A percentile compares a stretch with the other conserved stretches of the same genome.
Conservation (phyloP, 1,284 basidiomycete species). For the Ustilago sp. region DNA sequence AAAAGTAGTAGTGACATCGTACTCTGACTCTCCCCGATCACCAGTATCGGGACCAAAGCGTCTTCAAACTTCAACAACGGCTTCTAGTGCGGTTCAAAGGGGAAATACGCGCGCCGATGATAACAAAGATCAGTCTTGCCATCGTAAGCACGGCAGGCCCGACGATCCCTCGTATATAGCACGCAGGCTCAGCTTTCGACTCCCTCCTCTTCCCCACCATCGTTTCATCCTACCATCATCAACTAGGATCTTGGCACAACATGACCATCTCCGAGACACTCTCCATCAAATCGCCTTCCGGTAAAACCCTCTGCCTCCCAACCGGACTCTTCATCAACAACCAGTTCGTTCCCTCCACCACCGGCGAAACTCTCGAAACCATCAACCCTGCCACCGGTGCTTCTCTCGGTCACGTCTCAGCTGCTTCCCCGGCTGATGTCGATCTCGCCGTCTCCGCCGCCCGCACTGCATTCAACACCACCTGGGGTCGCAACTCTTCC, state of each 20-base stretch:
- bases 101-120: too few species aligned
- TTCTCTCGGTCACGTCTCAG: conserved; percentile 52
- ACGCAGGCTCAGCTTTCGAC: not conserved
- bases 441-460: conserved; percentile 58
- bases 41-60: too few species aligned
- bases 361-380: conserved; percentile 47
- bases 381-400: conserved; percentile 57
- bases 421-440: conserved; percentile 52
- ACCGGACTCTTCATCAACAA: conserved; percentile 62
- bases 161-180: too few species aligned
- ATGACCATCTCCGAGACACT: conserved; percentile 46
- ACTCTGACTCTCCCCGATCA: too few species aligned
- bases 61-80: too few species aligned
- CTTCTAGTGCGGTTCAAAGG: too few species aligned
- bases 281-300: conserved; percentile 65
- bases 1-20: too few species aligned
- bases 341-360: conserved; percentile 49
- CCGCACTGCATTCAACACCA: conserved; percentile 51
- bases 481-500: conserved; percentile 51
- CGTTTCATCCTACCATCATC: not conserved
- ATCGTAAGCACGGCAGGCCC: too few species aligned
- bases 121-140: too few species aligned
- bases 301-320: conserved; percentile 48
- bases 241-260: not conserved
- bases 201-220: not conserved